These are phyloP conservation scores for Kodamaea kakaduensis DNA, from an alignment of 805 yeast genomes.

Conservation along the genomic window DNA sequence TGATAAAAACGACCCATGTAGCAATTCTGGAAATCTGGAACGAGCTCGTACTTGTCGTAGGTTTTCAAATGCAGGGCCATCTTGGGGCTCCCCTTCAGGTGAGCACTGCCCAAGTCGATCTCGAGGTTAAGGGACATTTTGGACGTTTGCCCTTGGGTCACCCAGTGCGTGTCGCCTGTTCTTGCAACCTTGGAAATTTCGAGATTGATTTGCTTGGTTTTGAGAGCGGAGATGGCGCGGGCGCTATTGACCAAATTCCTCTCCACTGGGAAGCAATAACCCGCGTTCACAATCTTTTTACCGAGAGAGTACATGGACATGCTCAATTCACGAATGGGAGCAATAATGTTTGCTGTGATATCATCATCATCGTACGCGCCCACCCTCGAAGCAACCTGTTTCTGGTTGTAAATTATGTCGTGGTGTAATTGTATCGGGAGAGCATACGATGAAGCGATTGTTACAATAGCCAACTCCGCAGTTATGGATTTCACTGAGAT, in stretches of 20 bases:
- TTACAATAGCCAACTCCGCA: slow-evolving; percentile 29
- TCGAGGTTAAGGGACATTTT: not conserved
- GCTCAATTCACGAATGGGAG: too few relatives aligned
- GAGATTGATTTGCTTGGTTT: slow-evolving; percentile 1
- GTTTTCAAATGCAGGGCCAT: not conserved
- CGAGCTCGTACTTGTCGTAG: slow-evolving; percentile 2
- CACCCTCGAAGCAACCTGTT: not conserved
- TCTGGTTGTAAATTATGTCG: slow-evolving; percentile 27
- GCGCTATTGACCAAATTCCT: not conserved
- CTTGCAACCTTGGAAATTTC: slow-evolving; percentile 1
- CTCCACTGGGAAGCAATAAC: too few relatives aligned
- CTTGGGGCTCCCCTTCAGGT: slow-evolving; percentile 1
- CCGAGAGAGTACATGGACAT: too few relatives aligned
- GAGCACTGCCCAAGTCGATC: not conserved
- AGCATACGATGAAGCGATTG: slow-evolving; percentile 29
- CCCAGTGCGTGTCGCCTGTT: not conserved
- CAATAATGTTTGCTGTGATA: too few relatives aligned
- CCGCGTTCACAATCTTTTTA: too few relatives aligned
- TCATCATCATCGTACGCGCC: not conserved
- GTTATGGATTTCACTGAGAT: slow-evolving; percentile 14
- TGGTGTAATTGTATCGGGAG: slow-evolving; percentile 38
- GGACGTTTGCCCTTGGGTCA: not conserved
- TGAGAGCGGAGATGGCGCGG: not conserved
- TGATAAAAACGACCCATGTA: slow-evolving; percentile 5
- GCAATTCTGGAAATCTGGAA: slow-evolving; percentile 7